Base-by-base conservation (phyloP, 2,329 filamentous ascomycete species). In the Tolypocladium album region DNA sequence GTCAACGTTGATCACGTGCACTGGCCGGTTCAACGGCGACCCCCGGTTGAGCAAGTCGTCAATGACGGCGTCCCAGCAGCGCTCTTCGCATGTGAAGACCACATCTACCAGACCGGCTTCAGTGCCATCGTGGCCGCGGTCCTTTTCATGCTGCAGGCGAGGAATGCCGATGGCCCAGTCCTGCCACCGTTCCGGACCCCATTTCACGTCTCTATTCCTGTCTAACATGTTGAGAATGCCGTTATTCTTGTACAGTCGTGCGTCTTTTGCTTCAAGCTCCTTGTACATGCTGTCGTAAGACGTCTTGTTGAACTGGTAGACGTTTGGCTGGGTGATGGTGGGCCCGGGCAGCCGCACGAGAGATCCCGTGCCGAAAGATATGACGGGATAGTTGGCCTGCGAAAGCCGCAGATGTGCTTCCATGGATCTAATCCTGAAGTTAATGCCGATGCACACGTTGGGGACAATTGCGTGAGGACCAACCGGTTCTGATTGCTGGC, bases 1-100 rank as follows among this genome's bases (percentile, higher is more conserved):
- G 72, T 99, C 94, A 59, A 99, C 88, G 68, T 99, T 99, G 79
- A 99, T 96, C 60, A 99, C 90, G 71, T 99, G 94, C 0, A 99
- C 94, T 0, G 94, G 92, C 2, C 91, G 81, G 73, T 99, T 99
- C 60, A 99, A 79, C 4, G 90, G 88, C 0, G 88, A 86, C 9
- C 93, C 94, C 63, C 95, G 85, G 67, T 86, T 89, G 63, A 96
- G 84, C 58, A 99, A 79, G 72, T 99, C 93, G 68, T 99, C 94
- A 13, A 99, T 83, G 40, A 99, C 94, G 5, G 94, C 92, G 74
- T 99, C 94, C 91, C 95, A 99, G 72, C 94, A 99, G 62, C 94
- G 82, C 76, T 99, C 94, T 74, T 99, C 94, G 70, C 94, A 99
- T 0, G 94, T 99, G 66, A 99, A 92, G 61, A 99, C 92, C 8